Percentiles rank a stretch among this genome's conserved stretches.
Conservation (phyloP, 441 rosid genomes). For the Gossypium trilobum region DNA sequence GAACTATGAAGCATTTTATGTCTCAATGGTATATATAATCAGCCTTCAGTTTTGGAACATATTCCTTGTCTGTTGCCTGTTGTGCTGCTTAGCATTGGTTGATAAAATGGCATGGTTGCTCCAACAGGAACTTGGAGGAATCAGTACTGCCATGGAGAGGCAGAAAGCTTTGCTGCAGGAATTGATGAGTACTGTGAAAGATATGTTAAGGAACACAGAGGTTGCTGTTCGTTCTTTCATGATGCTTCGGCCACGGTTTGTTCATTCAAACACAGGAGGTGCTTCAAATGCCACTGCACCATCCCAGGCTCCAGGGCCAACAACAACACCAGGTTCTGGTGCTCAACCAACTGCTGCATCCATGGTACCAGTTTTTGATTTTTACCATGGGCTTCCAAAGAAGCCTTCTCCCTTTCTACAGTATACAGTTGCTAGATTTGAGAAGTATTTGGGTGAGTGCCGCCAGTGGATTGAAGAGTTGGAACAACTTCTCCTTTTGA, state of each 20-base stretch:
- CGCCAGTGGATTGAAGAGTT: constrained; percentile 91
- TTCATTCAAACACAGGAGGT: constrained; percentile 46
- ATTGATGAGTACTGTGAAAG: constrained; percentile 70
- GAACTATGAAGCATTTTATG: not conserved
- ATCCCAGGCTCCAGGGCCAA: constrained; percentile 56
- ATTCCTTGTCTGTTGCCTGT: not conserved
- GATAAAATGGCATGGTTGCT: not conserved
- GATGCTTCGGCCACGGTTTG: constrained; percentile 69
- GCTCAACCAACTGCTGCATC: constrained; percentile 48
- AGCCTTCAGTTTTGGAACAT: not conserved
- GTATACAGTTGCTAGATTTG: constrained; percentile 79
- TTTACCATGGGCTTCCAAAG: constrained; percentile 84
- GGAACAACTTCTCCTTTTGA: constrained; percentile 72
- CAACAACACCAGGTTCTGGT: constrained; percentile 36
- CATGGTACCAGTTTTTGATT: constrained; percentile 59
- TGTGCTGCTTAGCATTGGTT: not conserved
- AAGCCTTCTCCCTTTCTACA: constrained; percentile 80
- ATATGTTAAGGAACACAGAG: constrained; percentile 76
- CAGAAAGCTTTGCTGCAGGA: constrained; percentile 72
- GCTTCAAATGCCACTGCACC: constrained; percentile 45
- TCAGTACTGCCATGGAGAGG: constrained; percentile 65
- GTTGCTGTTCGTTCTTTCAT: constrained; percentile 79
- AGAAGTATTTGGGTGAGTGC: constrained; percentile 76
- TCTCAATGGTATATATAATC: not conserved
- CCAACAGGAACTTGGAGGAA: constrained; percentile 88